phyloP scores from a whole-genome alignment of 495 filamentous ascomycete genomes.

The Hypoxylon fragiforme region DNA sequence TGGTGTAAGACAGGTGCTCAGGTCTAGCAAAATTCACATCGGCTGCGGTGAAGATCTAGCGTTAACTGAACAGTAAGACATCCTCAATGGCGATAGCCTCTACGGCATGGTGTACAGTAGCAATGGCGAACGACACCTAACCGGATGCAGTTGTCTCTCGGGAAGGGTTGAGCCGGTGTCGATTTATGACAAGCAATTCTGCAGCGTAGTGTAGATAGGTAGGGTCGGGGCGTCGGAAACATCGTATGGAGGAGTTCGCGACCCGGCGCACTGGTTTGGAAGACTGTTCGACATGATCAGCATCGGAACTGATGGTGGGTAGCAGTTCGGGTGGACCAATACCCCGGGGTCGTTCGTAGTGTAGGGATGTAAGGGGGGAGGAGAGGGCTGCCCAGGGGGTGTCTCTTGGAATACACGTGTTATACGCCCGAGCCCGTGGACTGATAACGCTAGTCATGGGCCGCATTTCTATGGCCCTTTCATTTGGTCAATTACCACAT shows the following conservation, averaged over 20 bases:
- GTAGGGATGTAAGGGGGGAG: neutral
- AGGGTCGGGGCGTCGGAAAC: conserved; percentile 4
- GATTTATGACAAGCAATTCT: too few relatives aligned
- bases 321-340: conserved; percentile 8
- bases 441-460: conserved; percentile 9
- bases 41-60: conserved; percentile 2
- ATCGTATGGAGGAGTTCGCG: conserved; percentile 1
- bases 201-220: too few relatives aligned
- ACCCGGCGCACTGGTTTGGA: conserved; percentile 12
- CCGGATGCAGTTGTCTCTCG: too few relatives aligned
- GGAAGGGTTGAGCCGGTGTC: too few relatives aligned
- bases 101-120: neutral
- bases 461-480: neutral
- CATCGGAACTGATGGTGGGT: conserved; percentile 13
- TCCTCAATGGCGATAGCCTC: neutral
- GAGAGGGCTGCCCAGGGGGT: neutral
- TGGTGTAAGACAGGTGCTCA: too few relatives aligned
- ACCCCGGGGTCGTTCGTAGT: neutral
- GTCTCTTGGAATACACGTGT: conserved; percentile 7
- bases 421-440: neutral
- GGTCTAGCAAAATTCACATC: neutral
- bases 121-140: neutral
- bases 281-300: conserved; percentile 14
- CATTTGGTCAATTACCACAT: neutral
- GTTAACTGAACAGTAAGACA: too few relatives aligned